Evolutionary conservation across 2,329 filamentous ascomycete species (phyloP).

Genomic region (Penicillium sp.): DNA sequence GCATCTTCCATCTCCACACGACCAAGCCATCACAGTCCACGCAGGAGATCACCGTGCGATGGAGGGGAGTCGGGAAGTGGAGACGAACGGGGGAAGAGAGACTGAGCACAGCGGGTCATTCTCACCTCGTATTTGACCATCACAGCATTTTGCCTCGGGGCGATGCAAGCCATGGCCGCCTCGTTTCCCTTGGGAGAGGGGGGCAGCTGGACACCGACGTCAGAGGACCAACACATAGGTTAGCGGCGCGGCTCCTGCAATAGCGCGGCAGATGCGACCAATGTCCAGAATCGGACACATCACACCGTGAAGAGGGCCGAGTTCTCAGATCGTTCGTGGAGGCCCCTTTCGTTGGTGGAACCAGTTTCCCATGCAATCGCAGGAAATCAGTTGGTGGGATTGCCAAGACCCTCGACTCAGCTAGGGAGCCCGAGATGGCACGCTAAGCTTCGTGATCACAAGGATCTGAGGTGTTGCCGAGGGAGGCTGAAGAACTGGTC

Average conservation of each 20-base stretch:
- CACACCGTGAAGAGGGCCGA: conserved; percentile 15
- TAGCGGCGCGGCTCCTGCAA: conserved; percentile 28
- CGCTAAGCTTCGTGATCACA: conserved; percentile 19
- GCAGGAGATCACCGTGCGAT: too few species aligned
- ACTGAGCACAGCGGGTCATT: conserved; percentile 1
- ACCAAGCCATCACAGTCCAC: too few species aligned
- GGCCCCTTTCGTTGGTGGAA: too few species aligned
- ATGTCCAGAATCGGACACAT: conserved; percentile 21
- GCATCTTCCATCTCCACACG: too few species aligned
- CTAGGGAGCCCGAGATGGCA: too few species aligned
- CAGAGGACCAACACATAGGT: conserved; percentile 26
- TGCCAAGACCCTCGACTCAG: too few species aligned
- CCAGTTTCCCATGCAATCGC: too few species aligned
- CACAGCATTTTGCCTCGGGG: not conserved
- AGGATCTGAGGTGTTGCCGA: conserved; percentile 15
- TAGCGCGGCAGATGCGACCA: conserved; percentile 23
- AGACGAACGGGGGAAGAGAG: conserved; percentile 2
- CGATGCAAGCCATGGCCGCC: conserved; percentile 11
- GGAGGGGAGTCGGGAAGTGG: too few species aligned
- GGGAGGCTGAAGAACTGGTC: conserved; percentile 17
- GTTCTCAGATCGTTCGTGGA: not conserved
- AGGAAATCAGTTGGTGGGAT: too few species aligned
- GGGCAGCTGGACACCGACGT: conserved; percentile 27
- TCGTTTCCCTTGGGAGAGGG: conserved; percentile 2
- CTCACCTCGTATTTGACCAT: conserved; percentile 11